Evolutionary conservation across 257 asterid genomes (phyloP).

Genomic region (Salvia rosmarinus): DNA sequence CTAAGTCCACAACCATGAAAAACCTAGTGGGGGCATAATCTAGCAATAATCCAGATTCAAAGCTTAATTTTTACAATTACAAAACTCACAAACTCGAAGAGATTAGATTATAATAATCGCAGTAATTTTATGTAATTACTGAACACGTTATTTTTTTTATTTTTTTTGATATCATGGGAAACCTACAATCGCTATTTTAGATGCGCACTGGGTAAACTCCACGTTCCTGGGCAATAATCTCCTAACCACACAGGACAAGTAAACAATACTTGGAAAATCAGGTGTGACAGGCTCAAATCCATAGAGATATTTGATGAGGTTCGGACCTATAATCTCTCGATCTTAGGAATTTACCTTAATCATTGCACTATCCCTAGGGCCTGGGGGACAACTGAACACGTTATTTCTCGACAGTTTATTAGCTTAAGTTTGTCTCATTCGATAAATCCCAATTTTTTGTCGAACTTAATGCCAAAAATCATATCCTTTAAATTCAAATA

Average conservation of each 20-base stretch:
- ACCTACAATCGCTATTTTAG: too few relatives aligned
- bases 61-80: neutral
- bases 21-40: slow-evolving; percentile 18
- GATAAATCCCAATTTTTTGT: slow-evolving; percentile 24
- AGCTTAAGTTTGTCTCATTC: slow-evolving; percentile 36
- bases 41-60: slow-evolving; percentile 5
- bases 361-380: too few relatives aligned
- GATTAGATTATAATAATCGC: neutral
- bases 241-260: too few relatives aligned
- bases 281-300: too few relatives aligned
- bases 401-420: neutral
- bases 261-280: too few relatives aligned
- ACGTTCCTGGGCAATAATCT: too few relatives aligned
- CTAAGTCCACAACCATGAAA: slow-evolving; percentile 13
- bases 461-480: slow-evolving; percentile 37
- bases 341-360: too few relatives aligned
- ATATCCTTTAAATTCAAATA: slow-evolving; percentile 18
- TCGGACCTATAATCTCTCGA: too few relatives aligned
- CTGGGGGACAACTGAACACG: slow-evolving; percentile 13
- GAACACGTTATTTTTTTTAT: slow-evolving; percentile 17
- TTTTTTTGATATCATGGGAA: too few relatives aligned
- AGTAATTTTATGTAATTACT: neutral
- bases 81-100: neutral
- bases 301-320: too few relatives aligned
- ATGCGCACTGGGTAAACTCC: too few relatives aligned